phyloP scores from a whole-genome alignment of 2,329 filamentous ascomycete species.

The Emmonsiellopsis sp. region DNA sequence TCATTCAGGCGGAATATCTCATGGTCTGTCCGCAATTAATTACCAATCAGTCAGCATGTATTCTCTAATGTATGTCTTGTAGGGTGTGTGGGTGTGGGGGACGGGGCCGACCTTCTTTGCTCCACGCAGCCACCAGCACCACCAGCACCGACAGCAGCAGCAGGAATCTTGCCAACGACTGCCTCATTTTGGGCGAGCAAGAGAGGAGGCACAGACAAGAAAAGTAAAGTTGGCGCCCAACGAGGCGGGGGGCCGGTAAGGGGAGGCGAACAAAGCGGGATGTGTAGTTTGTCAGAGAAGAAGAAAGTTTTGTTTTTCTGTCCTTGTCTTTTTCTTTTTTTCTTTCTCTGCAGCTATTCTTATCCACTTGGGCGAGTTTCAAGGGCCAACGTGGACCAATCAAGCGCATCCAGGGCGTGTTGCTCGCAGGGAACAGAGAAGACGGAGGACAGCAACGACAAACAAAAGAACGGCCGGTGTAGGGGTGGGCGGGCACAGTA shows the following conservation, averaged over 20 bases:
- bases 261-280: not conserved
- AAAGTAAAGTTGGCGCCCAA: constrained; percentile 3
- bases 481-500: not conserved
- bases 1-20: constrained; percentile 95
- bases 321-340: not conserved
- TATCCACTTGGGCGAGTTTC: not conserved
- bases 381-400: constrained; percentile 3
- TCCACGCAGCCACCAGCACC: constrained; percentile 66
- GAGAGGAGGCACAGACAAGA: not conserved
- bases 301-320: no score
- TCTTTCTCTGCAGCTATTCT: not conserved
- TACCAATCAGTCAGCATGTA: constrained; percentile 1
- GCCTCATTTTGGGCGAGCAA: constrained; percentile 54
- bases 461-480: not conserved
- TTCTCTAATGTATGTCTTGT: constrained; percentile 1
- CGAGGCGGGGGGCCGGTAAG: not conserved
- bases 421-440: not conserved
- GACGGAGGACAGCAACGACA: not conserved
- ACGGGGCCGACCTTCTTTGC: constrained; percentile 62
- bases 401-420: not conserved
- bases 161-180: constrained; percentile 48
- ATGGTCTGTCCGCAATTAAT: constrained; percentile 54
- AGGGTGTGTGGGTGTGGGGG: not conserved
- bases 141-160: constrained; percentile 62
- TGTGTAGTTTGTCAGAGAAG: not conserved